Conservation (phyloP, 768 basidiomycete species). For the Pholiota microspora region DNA sequence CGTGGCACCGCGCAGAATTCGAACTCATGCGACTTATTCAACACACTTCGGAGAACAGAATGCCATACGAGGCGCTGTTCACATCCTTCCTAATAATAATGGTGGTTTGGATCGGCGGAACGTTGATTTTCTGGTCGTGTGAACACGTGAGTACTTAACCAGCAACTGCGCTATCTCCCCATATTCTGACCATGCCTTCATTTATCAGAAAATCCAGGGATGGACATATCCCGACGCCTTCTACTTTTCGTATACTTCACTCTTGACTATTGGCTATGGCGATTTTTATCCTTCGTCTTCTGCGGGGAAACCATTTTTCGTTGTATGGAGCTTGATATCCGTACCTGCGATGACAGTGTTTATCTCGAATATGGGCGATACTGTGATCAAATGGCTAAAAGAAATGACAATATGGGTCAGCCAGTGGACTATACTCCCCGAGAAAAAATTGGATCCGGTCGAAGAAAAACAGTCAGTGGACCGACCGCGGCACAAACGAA, state of each 20-base stretch:
- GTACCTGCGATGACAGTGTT: constrained; percentile 40
- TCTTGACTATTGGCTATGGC: constrained; percentile 42
- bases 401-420: constrained; percentile 30
- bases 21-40: constrained; percentile 37
- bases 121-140: constrained; percentile 33
- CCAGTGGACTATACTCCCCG: constrained; percentile 25
- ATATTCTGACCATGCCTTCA: background rate
- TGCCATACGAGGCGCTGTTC: constrained; percentile 28
- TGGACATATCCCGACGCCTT: constrained; percentile 38
- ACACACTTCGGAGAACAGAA: constrained; percentile 18
- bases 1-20: constrained; percentile 35
- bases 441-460: constrained; percentile 11
- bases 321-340: constrained; percentile 39
- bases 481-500: background rate
- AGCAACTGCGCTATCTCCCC: background rate
- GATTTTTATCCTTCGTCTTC: constrained; percentile 35
- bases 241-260: constrained; percentile 37
- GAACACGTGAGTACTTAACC: constrained; percentile 28
- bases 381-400: constrained; percentile 38
- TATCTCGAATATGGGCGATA: constrained; percentile 48
- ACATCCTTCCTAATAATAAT: constrained; percentile 21
- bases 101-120: constrained; percentile 28
- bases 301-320: constrained; percentile 39
- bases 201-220: constrained; percentile 20
- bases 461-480: background rate